Evolutionary conservation across 768 basidiomycete species (phyloP).

Genomic region (Mycena leptocephala): DNA sequence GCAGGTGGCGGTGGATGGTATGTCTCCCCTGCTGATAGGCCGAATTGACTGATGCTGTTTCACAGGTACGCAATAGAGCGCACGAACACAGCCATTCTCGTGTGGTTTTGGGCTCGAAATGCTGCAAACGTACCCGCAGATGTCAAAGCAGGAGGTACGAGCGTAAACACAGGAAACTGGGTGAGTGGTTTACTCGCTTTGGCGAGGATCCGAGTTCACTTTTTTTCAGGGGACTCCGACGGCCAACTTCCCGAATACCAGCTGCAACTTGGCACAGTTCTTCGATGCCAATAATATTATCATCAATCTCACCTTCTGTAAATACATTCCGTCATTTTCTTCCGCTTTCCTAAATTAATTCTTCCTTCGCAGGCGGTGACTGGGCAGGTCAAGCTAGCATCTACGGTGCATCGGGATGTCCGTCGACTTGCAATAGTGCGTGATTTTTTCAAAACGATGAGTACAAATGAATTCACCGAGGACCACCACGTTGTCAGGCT

Average conservation of each 20-base stretch:
- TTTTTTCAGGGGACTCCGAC: constrained; percentile 65
- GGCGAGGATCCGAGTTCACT: not conserved
- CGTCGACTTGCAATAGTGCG: constrained; percentile 72
- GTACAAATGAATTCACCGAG: not conserved
- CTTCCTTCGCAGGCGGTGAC: constrained; percentile 57
- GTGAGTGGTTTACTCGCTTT: constrained; percentile 49
- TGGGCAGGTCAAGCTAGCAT: constrained; percentile 68
- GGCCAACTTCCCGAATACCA: constrained; percentile 73
- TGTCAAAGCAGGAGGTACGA: constrained; percentile 56
- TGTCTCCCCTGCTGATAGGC: constrained; percentile 10
- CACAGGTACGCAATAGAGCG: constrained; percentile 77
- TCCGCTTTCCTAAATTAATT: not conserved
- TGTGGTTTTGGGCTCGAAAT: constrained; percentile 83
- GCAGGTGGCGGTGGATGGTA: constrained; percentile 73
- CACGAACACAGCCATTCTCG: constrained; percentile 67
- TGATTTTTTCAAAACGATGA: constrained; percentile 19
- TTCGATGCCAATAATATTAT: constrained; percentile 76
- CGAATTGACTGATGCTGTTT: not conserved
- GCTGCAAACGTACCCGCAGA: constrained; percentile 64
- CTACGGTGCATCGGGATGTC: constrained; percentile 67
- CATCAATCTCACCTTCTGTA: constrained; percentile 70
- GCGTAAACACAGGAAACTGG: constrained; percentile 68
- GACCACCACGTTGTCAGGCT: constrained; percentile 54
- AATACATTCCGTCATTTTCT: not conserved
- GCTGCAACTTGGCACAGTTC: constrained; percentile 71